These are phyloP conservation scores for Protostelium mycophagum DNA, from an alignment of 78 protist species.

Conservation along the genomic window DNA sequence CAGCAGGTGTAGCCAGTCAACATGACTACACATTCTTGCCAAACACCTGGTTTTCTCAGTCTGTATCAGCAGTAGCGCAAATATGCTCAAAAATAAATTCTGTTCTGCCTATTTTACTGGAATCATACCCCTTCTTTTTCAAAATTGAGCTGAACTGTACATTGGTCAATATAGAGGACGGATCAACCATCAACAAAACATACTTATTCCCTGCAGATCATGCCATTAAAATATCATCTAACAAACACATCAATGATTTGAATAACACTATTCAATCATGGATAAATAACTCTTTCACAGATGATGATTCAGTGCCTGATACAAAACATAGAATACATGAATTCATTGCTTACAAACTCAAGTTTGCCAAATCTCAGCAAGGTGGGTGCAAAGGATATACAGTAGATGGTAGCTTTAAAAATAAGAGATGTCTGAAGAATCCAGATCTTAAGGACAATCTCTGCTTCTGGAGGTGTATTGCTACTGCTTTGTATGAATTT, in stretches of 20 bases:
- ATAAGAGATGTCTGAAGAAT: not conserved
- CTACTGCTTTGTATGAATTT: no score
- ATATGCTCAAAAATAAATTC: not conserved
- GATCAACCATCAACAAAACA: not conserved
- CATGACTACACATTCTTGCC: not conserved
- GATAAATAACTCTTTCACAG: not conserved
- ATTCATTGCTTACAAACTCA: not conserved
- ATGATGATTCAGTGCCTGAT: not conserved
- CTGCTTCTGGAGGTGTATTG: no score
- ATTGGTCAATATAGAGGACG: slow-evolving; percentile 1
- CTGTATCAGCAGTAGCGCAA: not conserved
- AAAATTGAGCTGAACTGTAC: not conserved
- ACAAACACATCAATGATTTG: not conserved
- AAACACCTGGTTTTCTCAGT: slow-evolving; percentile 1
- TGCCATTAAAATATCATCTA: not conserved
- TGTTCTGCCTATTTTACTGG: slow-evolving; percentile 1
- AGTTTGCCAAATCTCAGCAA: not conserved
- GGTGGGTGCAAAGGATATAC: not conserved
- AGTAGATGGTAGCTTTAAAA: not conserved
- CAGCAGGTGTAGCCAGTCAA: slow-evolving; percentile 2
- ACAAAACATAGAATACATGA: not conserved
- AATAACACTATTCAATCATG: not conserved
- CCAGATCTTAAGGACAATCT: slow-evolving; percentile 1
- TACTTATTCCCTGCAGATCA: not conserved
- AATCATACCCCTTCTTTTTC: not conserved